Evolutionary conservation across 306 rosid genomes (phyloP).

Genomic region (Prunus mume): DNA sequence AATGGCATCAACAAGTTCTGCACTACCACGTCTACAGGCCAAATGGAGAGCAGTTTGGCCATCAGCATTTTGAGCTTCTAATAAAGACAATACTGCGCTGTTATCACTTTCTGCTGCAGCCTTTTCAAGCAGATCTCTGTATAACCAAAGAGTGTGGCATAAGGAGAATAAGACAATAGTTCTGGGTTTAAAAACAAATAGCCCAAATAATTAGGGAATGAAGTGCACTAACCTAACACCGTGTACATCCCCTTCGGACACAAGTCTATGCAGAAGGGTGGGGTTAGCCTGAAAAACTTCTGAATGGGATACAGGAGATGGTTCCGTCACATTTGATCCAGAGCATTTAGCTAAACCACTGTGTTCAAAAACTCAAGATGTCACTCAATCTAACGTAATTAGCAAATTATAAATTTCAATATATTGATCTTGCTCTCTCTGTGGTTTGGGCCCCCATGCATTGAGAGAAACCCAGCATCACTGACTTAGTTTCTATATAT

Average conservation of each 20-base stretch:
- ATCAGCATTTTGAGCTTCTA: conserved; percentile 84
- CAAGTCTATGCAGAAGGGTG: conserved; percentile 69
- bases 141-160: conserved; percentile 25
- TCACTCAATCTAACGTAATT: conserved; percentile 13
- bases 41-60: conserved; percentile 98
- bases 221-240: conserved; percentile 80
- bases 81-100: conserved; percentile 52
- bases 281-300: conserved; percentile 60
- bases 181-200: conserved; percentile 9
- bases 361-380: conserved; percentile 37
- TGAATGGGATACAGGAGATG: conserved; percentile 50
- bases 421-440: conserved; percentile 13
- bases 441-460: neutral
- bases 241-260: conserved; percentile 74
- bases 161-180: conserved; percentile 16
- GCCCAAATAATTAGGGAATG: conserved; percentile 17
- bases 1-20: conserved; percentile 85
- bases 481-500: neutral
- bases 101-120: conserved; percentile 61
- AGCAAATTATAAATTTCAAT: conserved; percentile 12
- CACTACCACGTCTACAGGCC: conserved; percentile 94
- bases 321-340: conserved; percentile 59
- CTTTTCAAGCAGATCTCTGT: conserved; percentile 76
- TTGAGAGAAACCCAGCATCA: neutral
- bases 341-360: conserved; percentile 62